Evolutionary conservation across 441 rosid species (phyloP).

Genomic region (Mallotus repandus): DNA sequence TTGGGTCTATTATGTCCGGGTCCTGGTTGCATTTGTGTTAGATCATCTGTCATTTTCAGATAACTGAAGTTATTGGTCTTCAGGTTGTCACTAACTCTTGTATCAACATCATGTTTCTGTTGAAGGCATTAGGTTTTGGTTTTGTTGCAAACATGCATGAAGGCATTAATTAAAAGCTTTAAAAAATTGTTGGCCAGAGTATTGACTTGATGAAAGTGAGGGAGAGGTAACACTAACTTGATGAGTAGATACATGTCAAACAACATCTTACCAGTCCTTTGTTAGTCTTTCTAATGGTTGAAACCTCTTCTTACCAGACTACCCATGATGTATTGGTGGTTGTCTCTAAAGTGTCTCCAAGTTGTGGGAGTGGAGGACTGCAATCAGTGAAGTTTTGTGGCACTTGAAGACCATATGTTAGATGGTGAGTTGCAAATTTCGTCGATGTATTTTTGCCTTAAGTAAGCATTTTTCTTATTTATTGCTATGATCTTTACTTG

Average conservation of each 20-base stretch:
- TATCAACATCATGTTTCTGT: constrained; percentile 39
- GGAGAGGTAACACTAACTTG: constrained; percentile 13
- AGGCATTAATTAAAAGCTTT: background rate
- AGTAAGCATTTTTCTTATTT: too few species aligned
- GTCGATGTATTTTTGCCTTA: too few species aligned
- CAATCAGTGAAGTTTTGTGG: constrained; percentile 15
- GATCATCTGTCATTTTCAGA: constrained; percentile 40
- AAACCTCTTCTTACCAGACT: background rate
- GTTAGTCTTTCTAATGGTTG: constrained; percentile 4
- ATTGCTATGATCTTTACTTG: too few species aligned
- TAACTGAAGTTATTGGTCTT: constrained; percentile 30
- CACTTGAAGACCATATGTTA: constrained; percentile 16
- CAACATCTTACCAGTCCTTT: constrained; percentile 15
- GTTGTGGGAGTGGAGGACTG: constrained; percentile 24
- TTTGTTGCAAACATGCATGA: constrained; percentile 6
- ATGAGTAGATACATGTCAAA: constrained; percentile 7
- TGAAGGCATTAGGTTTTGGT: constrained; percentile 22
- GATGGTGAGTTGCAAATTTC: too few species aligned
- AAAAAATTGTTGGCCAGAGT: constrained; percentile 5
- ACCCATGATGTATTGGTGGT: constrained; percentile 4
- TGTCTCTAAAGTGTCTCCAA: constrained; percentile 5
- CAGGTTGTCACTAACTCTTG: constrained; percentile 40
- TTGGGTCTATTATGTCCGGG: constrained; percentile 49
- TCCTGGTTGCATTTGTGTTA: constrained; percentile 45
- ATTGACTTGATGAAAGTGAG: constrained; percentile 6